Conservation (phyloP, 2,329 filamentous ascomycete genomes). For the Colletotrichum gigasporum region DNA sequence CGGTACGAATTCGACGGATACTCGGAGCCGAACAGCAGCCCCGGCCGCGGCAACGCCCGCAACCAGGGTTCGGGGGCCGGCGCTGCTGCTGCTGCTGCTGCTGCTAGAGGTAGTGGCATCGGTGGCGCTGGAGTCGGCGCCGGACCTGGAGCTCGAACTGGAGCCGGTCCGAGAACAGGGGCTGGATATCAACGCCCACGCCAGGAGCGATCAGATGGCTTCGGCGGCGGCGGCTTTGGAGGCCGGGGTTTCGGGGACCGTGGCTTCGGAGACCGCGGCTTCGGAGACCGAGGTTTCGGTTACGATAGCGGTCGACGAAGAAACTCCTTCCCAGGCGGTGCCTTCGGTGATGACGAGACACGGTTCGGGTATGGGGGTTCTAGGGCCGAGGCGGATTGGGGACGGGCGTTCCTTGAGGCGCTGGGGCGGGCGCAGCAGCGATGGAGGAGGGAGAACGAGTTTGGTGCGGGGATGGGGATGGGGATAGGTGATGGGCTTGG, state of each 20-base stretch:
- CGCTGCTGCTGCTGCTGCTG: too few relatives aligned
- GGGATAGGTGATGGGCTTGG: background rate
- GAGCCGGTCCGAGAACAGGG: too few relatives aligned
- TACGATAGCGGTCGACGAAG: background rate
- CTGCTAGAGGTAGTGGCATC: too few relatives aligned
- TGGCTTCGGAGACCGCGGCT: too few relatives aligned
- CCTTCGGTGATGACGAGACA: background rate
- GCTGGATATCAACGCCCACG: background rate
- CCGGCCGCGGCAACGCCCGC: background rate
- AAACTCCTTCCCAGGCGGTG: background rate
- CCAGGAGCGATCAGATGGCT: background rate
- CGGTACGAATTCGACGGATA: conserved; percentile 23
- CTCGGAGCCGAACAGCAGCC: conserved; percentile 12
- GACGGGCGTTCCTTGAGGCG: background rate
- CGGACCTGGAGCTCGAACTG: background rate
- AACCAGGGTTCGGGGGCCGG: background rate
- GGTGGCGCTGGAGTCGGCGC: background rate
- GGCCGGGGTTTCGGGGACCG: too few relatives aligned
- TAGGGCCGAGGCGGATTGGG: background rate
- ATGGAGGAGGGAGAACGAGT: background rate
- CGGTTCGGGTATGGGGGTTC: background rate
- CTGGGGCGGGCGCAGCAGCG: background rate
- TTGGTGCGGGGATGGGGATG: background rate
- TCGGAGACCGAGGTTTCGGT: too few relatives aligned
- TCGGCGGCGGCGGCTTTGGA: background rate